Percentiles rank a stretch among this genome's conserved stretches.
These are phyloP conservation scores for Cenococcum geophilum DNA, from an alignment of 495 filamentous ascomycete species.

Conservation along the genomic window DNA sequence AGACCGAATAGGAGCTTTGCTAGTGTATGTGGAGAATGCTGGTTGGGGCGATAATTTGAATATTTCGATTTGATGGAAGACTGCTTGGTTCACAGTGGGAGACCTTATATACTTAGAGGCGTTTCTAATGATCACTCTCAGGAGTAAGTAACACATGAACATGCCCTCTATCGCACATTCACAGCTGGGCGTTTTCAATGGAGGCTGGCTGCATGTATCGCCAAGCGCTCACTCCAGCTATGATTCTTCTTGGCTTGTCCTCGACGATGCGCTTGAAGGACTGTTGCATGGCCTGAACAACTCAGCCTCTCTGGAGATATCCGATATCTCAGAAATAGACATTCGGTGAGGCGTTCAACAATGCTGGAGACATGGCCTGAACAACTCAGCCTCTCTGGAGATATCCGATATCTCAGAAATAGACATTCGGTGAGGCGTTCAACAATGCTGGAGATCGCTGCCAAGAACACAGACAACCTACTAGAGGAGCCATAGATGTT, in stretches of 20 bases:
- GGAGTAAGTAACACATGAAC: neutral
- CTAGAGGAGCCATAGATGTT: too few species aligned
- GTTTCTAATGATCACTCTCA: neutral
- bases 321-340: neutral
- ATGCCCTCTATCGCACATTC: neutral
- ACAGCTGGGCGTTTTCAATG: neutral
- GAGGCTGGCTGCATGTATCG: constrained; percentile 1
- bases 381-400: neutral
- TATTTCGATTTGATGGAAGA: neutral
- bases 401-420: neutral
- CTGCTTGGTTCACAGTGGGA: neutral
- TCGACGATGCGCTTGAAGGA: neutral
- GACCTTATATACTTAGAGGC: too few species aligned
- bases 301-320: neutral
- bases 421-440: neutral
- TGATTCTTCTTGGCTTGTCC: neutral
- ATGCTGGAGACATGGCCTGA: neutral
- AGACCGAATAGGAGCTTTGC: neutral
- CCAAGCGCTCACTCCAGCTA: neutral
- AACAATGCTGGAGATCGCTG: neutral
- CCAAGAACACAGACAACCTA: too few species aligned
- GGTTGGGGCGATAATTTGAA: too few species aligned
- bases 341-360: neutral
- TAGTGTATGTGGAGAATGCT: too few species aligned
- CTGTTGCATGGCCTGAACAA: neutral